Base-by-base conservation (phyloP, 164 flowering plant genomes). In the Annona squamosa region DNA sequence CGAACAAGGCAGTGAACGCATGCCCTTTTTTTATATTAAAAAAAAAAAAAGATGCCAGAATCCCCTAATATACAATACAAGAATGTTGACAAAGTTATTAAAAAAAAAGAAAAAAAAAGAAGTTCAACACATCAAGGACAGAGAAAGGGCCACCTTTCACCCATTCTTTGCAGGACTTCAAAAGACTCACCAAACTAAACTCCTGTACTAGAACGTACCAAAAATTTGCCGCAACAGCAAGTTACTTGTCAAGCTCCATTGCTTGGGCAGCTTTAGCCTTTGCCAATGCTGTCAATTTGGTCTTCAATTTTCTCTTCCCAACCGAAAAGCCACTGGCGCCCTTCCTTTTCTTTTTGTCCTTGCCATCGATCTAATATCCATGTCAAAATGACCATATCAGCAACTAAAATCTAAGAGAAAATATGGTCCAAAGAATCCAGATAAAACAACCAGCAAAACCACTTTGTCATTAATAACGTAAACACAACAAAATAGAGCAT, bases 261-360 rank as follows among this genome's bases (percentile, higher is more conserved):
- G 98, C 99, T 63, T 93, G 97, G 4, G 87, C 84, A 74, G 87
- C 97, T 86, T 93, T 95, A 73, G 98, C 98, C 80, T 93, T 93
- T 0, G 92, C 82, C 78, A 82, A 73, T 62, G 91, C 86, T 0
- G 97, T 81, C 87, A 90, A 56, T 74, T 87, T 93, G 46, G 97
- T 90, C 85, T 95, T 93, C 80, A 95, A 46, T 75, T 93, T 95
- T 74, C 82, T 93, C 91, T 95, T 90, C 72, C 98, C 98, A 63
- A 95, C 95, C 79, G 85, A 84, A 82, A 93, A 93, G 64, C 90
- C 87, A 77, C 88, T 73, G 1, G 72, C 72, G 41, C 84, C 84
- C 77, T 88, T 89, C 85, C 86, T 87, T 85, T 86, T 90, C 71
- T 87, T 91, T 84, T 84, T 87, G 69, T 69, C 83, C 75, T 77